Evolutionary conservation across 345 rosid genomes (phyloP), one percentile per base, ranked within the genome.

Genomic region (Rhodamnia rubescens): DNA sequence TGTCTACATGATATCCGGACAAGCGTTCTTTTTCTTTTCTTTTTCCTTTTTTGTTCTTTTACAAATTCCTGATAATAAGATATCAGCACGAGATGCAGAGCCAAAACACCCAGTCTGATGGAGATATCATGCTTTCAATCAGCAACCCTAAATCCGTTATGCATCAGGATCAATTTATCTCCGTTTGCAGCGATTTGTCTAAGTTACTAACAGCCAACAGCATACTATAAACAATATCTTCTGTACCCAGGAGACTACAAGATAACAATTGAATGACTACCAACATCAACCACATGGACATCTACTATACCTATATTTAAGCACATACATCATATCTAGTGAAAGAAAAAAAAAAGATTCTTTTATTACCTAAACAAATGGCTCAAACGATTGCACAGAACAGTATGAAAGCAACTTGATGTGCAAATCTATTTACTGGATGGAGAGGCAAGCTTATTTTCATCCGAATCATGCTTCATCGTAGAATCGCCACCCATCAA

Each of bases 401-500:
- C 36, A 59, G 36, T 69, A 36, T 36, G 80, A 69, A 36, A 69
- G 26, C 47, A 36, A 42, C 80, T 69, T 32, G 47, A 69, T 18
- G 80, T 20, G 18, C 8, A 85, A 50, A 84, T 78, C 88, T 93
- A 94, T 88, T 95, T 96, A 88, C 93, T 90, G 80, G 92, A 74
- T 44, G 96, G 96, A 69, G 96, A 94, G 27, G 93, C 90, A 87
- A 95, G 92, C 90, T 93, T 96, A 86, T 86, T 94, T 86, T 95
- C 96, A 15, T 93, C 98, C 0, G 92, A 88, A 50, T 96, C 99
- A 59, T 93, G 98, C 85, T 96, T 96, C 81, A 90, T 78, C 21
- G 92, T 57, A 87, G 94, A 87, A 88, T 95, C 99, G 16, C 99
- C 95, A 42, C 99, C 98, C 99, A 96, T 96, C 89, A 96, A 90